Evolutionary conservation across 768 basidiomycete genomes (phyloP).

Genomic region (Phlebiopsis flavidoalba): DNA sequence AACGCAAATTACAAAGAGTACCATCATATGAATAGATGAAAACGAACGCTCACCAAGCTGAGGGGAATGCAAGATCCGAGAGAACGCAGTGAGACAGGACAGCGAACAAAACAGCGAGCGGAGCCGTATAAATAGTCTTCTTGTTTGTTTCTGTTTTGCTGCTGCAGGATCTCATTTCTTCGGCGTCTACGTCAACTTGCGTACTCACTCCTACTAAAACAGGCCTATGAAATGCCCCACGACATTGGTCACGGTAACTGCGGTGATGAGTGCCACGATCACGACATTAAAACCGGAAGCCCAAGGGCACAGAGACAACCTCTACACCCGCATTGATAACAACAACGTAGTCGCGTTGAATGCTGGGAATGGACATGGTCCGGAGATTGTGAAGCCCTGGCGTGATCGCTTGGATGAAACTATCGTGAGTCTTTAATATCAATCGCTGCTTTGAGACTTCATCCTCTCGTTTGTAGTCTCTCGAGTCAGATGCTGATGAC

Average conservation of each 20-base stretch:
- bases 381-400: conserved; percentile 84
- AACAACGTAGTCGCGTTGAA: conserved; percentile 81
- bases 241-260: conserved; percentile 50
- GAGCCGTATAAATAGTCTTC: not conserved
- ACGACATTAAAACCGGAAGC: conserved; percentile 35
- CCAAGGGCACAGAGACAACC: conserved; percentile 58
- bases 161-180: not conserved
- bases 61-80: not conserved
- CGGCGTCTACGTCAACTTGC: not conserved
- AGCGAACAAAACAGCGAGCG: not conserved
- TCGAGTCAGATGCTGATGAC: conserved; percentile 91
- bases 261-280: conserved; percentile 47
- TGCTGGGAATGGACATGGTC: conserved; percentile 41
- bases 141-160: conserved; percentile 3
- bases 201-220: not conserved
- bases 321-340: conserved; percentile 74
- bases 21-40: conserved; percentile 40
- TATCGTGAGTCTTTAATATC: conserved; percentile 39
- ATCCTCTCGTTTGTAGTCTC: conserved; percentile 40
- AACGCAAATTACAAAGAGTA: conserved; percentile 84
- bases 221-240: conserved; percentile 41
- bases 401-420: conserved; percentile 66
- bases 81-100: not conserved
- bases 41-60: conserved; percentile 20
- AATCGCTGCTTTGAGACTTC: not conserved